Evolutionary conservation across 768 basidiomycete genomes (phyloP).

Genomic region (Paxillus involutus): DNA sequence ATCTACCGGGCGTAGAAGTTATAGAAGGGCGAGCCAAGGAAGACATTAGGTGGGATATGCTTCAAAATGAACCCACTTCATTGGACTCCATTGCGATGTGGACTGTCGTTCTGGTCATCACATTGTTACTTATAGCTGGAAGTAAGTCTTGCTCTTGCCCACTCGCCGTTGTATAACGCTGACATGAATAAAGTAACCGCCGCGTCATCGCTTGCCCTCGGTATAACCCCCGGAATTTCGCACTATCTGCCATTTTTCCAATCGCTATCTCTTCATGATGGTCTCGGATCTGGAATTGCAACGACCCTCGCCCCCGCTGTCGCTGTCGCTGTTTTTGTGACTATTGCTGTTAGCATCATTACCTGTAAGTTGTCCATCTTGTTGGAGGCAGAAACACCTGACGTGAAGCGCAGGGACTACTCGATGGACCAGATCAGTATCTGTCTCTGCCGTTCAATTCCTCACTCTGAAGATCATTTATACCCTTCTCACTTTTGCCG

Average conservation of each 20-base stretch:
- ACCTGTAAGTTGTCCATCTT: slow-evolving; percentile 47
- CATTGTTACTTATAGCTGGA: slow-evolving; percentile 53
- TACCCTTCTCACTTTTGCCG: slow-evolving; percentile 52
- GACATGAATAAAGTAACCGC: slow-evolving; percentile 55
- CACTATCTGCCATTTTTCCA: slow-evolving; percentile 68
- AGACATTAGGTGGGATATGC: slow-evolving; percentile 77
- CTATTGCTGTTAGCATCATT: slow-evolving; percentile 50
- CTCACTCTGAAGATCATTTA: slow-evolving; percentile 63
- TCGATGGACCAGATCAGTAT: slow-evolving; percentile 55
- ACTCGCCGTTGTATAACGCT: slow-evolving; percentile 1
- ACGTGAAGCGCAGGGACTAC: slow-evolving; percentile 42
- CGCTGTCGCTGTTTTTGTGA: slow-evolving; percentile 56
- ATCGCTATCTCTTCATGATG: slow-evolving; percentile 47
- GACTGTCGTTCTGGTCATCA: slow-evolving; percentile 50
- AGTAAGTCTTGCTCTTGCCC: slow-evolving; percentile 44
- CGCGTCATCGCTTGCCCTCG: slow-evolving; percentile 63
- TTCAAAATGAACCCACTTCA: slow-evolving; percentile 56
- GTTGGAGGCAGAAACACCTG: background rate
- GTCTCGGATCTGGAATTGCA: slow-evolving; percentile 60
- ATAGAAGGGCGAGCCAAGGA: slow-evolving; percentile 83
- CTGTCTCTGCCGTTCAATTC: slow-evolving; percentile 61
- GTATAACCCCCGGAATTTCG: slow-evolving; percentile 69
- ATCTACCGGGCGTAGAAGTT: slow-evolving; percentile 60
- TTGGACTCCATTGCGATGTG: slow-evolving; percentile 55
- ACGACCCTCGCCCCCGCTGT: slow-evolving; percentile 69